Conservation (phyloP, 805 yeast genomes). For the Kodamaea sagamina region DNA sequence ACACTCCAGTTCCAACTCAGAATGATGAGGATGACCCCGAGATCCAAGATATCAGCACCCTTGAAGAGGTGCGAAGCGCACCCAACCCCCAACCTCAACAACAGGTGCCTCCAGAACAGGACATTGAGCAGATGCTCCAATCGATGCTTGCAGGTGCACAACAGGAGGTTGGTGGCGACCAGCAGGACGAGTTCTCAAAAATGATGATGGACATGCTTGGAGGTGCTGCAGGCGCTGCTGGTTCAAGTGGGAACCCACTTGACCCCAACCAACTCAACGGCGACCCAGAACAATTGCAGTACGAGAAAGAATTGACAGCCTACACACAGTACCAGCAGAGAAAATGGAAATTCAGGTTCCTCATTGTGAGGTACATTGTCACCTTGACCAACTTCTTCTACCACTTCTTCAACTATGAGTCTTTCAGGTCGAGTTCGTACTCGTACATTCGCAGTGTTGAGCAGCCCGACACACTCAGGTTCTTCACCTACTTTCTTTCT, state of each 20-base stretch:
- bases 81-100: slow-evolving; percentile 1
- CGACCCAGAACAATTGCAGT: slow-evolving; percentile 18
- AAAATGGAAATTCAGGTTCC: slow-evolving; percentile 33
- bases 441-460: slow-evolving; percentile 25
- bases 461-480: slow-evolving; percentile 16
- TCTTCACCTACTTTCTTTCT: slow-evolving; percentile 31
- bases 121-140: slow-evolving; percentile 38
- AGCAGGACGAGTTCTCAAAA: background rate
- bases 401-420: slow-evolving; percentile 26
- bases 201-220: slow-evolving; percentile 5
- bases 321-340: slow-evolving; percentile 37
- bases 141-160: slow-evolving; percentile 29
- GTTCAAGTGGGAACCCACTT: slow-evolving; percentile 25
- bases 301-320: slow-evolving; percentile 29
- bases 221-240: background rate
- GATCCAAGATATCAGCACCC: slow-evolving; percentile 34
- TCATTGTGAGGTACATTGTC: slow-evolving; percentile 30
- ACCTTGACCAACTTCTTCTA: slow-evolving; percentile 36
- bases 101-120: slow-evolving; percentile 17
- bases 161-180: background rate
- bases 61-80: slow-evolving; percentile 18
- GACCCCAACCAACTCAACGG: slow-evolving; percentile 8
- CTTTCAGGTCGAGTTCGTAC: slow-evolving; percentile 31
- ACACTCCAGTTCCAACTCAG: slow-evolving; percentile 2
- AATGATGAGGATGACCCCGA: slow-evolving; percentile 39